Evolutionary conservation across 371 early-diverging fungal species (phyloP), one percentile per base, ranked within the genome.

Genomic region (Sporodiniella umbellata): DNA sequence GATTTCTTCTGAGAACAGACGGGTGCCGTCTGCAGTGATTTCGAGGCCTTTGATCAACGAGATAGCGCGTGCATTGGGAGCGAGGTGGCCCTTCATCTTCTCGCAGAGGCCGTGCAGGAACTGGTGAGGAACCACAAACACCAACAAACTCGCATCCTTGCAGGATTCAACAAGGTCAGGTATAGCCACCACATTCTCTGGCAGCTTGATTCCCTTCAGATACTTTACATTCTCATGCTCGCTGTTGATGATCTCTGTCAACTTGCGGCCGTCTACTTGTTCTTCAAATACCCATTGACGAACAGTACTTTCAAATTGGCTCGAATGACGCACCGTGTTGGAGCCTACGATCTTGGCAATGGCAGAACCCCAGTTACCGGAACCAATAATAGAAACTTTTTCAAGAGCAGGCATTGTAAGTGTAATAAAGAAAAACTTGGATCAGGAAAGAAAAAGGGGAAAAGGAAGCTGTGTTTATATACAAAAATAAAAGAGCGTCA

Each of bases 261-360:
- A 79, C 49, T 92, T 90, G 53, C 84, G 66, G 28, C 91, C 93
- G 35, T 94, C 75, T 42, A 94, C 75, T 33, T 63, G 55, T 68
- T 98, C 98, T 66, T 95, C 93, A 76, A 83, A 95, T n/a, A 95
- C 95, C 96, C 96, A 99, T 84, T 97, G 88, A 51, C 83, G 87
- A 37, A 98, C 93, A 43, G 86, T 79, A 25, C 70, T 60, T 66
- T 93, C 86, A 68, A 93, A 91, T 40, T 87, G 52, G 35, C 79
- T 75, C n/a, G 69, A 63, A 43, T 79, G 76, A 42, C 73, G 66
- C 39, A 51, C 42, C 33, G 93, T 89, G 68, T 96, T 98, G 57
- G 75, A 67, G 35, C 94, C 98, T 24, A 98, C 75, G 50, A 99
- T 90, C 75, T 92, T 92, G 44, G 96, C 93, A 49, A 96, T 90